phyloP scores from a whole-genome alignment of 108 stramenopile species.

The Conticribra guillardii region DNA sequence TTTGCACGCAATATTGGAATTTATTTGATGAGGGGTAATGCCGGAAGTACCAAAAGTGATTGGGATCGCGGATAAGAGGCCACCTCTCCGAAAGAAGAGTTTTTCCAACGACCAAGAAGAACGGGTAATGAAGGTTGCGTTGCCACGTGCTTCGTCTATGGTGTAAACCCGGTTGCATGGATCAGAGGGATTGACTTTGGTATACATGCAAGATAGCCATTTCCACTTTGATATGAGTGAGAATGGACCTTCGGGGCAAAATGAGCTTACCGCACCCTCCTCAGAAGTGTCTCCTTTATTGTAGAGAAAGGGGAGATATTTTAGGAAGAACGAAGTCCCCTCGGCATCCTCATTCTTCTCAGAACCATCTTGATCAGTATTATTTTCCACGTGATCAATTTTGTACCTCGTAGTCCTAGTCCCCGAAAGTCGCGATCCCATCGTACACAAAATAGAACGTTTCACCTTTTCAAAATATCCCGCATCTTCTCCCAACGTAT shows the following conservation, averaged over 20 bases:
- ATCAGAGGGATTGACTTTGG: conserved; percentile 1
- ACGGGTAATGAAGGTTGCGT: conserved; percentile 30
- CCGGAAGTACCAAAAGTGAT: conserved; percentile 32
- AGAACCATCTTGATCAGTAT: background rate
- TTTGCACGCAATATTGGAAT: conserved; percentile 36
- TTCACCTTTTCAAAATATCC: conserved; percentile 4
- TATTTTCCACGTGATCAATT: conserved; percentile 2
- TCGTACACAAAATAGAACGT: conserved; percentile 3
- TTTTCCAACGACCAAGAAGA: conserved; percentile 48
- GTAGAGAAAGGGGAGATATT: too few relatives aligned
- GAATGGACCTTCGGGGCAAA: conserved; percentile 7
- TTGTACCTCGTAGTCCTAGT: conserved; percentile 8
- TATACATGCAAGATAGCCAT: conserved; percentile 14
- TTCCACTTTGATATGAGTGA: conserved; percentile 10
- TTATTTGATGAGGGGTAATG: conserved; percentile 28
- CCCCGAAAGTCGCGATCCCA: conserved; percentile 12
- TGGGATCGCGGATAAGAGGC: conserved; percentile 16
- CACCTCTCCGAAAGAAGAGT: conserved; percentile 29
- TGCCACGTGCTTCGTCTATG: conserved; percentile 29
- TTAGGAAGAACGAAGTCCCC: too few relatives aligned
- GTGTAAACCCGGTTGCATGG: conserved; percentile 24
- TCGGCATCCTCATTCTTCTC: conserved; percentile 1
- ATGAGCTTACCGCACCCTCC: too few relatives aligned
- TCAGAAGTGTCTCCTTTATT: too few relatives aligned
- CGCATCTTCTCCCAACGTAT: conserved; percentile 1